Evolutionary conservation across 1,139 yeast genomes (phyloP), one percentile per base, ranked within the genome.

Genomic region (Saccharomyces pastorianus): DNA sequence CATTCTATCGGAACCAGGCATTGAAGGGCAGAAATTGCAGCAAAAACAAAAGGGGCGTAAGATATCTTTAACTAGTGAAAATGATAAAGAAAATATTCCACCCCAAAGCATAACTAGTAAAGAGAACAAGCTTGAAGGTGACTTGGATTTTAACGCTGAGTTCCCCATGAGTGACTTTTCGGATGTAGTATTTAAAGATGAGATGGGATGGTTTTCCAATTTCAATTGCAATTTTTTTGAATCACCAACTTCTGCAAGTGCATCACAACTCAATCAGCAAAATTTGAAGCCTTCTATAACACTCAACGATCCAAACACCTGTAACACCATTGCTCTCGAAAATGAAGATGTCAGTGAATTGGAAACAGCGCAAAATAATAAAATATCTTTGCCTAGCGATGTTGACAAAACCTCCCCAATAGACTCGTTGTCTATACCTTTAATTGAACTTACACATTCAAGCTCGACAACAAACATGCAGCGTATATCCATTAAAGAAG

Each of bases 271-370:
- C 9, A 44, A 49, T 48, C 53, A 52, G 14, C 56, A 55, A n/a
- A 50, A 44, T 4, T 27, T 31, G 13, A 56, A 58, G n/a, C 60
- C 59, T 8, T 51, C 59, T 13, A 55, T 57, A 47, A 74, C 80
- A 2, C 80, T 80, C 48, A 72, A 68, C 44, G 79, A 76, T 61
- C 65, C 71, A 11, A 74, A 75, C 41, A 75, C 79, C 0, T 69
- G 73, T 51, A 70, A 70, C 52, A 70, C 73, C 1, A 55, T 70
- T 23, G 67, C 71, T n/a, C 65, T 71, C 38, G 69, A 66, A 46
- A 69, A 67, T 50, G 70, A 64, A 28, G 64, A 62, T 41, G 57
- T 46, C 41, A 50, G 41, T 26, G 51, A 49, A 14, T 48, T 46
- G 20, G 52, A 53, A 14, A 47, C 52, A 14, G 47, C 46, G 20